A percentile compares a stretch with the other conserved stretches of the same genome.
Evolutionary conservation across 768 basidiomycete genomes (phyloP).

Genomic region (Lentinula detonsa): DNA sequence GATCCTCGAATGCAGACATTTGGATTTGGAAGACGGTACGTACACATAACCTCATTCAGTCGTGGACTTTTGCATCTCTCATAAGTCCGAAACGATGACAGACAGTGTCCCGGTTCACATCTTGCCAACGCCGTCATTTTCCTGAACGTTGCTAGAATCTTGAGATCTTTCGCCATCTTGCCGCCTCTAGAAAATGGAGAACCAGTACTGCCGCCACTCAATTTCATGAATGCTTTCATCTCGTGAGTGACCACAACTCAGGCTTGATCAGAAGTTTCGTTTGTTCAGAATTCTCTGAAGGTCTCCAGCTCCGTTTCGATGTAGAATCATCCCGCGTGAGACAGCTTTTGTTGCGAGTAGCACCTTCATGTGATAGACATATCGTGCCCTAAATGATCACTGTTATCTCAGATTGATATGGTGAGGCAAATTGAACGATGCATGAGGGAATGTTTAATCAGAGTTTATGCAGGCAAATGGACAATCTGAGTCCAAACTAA

Average conservation of each 20-base stretch:
- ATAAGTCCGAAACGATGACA: background rate
- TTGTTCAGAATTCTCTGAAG: background rate
- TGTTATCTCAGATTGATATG: background rate
- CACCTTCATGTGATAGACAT: background rate
- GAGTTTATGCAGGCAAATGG: background rate
- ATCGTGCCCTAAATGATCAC: too few relatives aligned
- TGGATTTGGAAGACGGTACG: constrained; percentile 7
- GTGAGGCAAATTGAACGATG: background rate
- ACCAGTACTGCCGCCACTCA: background rate
- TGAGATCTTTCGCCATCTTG: background rate
- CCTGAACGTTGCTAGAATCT: background rate
- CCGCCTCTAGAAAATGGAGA: background rate
- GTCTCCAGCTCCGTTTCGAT: background rate
- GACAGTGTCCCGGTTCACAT: constrained; percentile 6
- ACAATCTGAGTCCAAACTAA: background rate
- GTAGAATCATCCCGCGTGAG: background rate
- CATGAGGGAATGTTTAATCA: background rate
- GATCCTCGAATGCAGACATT: constrained; percentile 4
- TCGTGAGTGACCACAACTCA: background rate
- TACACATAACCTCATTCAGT: background rate
- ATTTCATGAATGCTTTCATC: background rate
- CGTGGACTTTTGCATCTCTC: too few relatives aligned
- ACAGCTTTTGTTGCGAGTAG: background rate
- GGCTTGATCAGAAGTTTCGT: background rate
- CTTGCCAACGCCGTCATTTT: background rate